Conservation (phyloP, 2,329 filamentous ascomycete species). For the Colletotrichum brevisporum region DNA sequence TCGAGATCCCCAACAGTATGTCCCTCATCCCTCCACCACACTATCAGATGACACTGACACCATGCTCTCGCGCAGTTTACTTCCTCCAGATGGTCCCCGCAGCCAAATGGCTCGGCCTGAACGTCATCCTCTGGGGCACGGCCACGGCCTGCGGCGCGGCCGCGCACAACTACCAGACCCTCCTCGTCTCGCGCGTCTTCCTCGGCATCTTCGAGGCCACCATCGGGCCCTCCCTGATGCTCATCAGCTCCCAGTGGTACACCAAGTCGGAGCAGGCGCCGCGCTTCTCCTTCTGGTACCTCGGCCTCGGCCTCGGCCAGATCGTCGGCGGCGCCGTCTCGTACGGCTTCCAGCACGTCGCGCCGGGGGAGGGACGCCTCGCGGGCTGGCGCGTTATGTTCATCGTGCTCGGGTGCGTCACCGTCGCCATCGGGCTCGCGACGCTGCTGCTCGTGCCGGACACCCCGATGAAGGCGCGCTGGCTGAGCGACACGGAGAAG, state of each 20-base stretch:
- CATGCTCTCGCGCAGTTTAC: slow-evolving; percentile 54
- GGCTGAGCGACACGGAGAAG: slow-evolving; percentile 52
- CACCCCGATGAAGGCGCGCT: slow-evolving; percentile 59
- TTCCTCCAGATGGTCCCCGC: slow-evolving; percentile 73
- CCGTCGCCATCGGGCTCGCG: slow-evolving; percentile 54
- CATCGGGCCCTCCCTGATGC: slow-evolving; percentile 71
- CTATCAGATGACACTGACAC: not conserved
- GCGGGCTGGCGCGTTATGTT: slow-evolving; percentile 62
- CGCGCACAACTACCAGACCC: slow-evolving; percentile 64
- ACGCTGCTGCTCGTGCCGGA: slow-evolving; percentile 60
- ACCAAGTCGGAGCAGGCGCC: slow-evolving; percentile 69
- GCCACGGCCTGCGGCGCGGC: slow-evolving; percentile 68
- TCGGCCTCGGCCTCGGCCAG: slow-evolving; percentile 71
- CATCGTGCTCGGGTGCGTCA: slow-evolving; percentile 58
- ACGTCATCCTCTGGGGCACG: slow-evolving; percentile 72
- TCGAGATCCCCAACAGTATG: slow-evolving; percentile 71
- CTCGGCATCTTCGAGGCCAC: slow-evolving; percentile 74
- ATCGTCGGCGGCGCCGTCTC: slow-evolving; percentile 60
- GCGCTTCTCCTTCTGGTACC: slow-evolving; percentile 73
- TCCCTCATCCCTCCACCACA: slow-evolving; percentile 38
- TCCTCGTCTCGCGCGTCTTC: slow-evolving; percentile 70
- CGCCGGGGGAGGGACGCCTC: slow-evolving; percentile 48
- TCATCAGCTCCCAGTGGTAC: slow-evolving; percentile 74
- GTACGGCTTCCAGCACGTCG: slow-evolving; percentile 70
- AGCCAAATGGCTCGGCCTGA: slow-evolving; percentile 72